Evolutionary conservation across 1,284 basidiomycete species (phyloP).

Genomic region (Pseudomicrostroma phylloplanum): DNA sequence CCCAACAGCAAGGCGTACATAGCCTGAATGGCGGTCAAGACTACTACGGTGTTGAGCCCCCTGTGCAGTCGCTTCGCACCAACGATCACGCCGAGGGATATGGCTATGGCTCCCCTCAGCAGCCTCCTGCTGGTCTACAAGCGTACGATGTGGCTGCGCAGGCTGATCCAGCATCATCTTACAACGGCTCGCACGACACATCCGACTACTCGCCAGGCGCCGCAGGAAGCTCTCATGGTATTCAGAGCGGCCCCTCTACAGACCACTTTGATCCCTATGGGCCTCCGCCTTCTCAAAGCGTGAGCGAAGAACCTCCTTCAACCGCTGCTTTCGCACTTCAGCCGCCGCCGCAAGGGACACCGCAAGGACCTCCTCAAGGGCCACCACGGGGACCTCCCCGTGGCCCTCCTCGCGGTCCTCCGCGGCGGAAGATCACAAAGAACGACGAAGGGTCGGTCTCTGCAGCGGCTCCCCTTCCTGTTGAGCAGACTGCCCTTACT

Average conservation of each 20-base stretch:
- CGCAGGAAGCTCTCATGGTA: no score
- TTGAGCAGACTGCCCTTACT: not conserved
- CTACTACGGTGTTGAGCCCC: constrained; percentile 5
- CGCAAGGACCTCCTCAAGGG: constrained; percentile 20
- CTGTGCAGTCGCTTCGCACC: constrained; percentile 15
- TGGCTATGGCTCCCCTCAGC: not conserved
- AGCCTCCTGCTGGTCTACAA: constrained; percentile 1
- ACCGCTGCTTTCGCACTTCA: not conserved
- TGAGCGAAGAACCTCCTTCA: not conserved
- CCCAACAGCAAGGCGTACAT: constrained; percentile 1
- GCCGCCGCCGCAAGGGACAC: constrained; percentile 6
- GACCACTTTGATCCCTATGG: not conserved
- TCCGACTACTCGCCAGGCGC: not conserved
- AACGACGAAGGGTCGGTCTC: not conserved
- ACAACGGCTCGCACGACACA: not conserved
- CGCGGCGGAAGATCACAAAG: constrained; percentile 10
- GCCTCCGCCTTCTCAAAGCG: not conserved
- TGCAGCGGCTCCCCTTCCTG: not conserved
- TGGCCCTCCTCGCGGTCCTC: constrained; percentile 7
- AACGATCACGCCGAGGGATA: not conserved
- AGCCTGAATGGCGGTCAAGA: not conserved
- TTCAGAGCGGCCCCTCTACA: not conserved
- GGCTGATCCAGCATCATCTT: not conserved
- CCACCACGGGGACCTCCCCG: constrained; percentile 26
- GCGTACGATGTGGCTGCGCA: not conserved